phyloP scores from a whole-genome alignment of 208 protist species.

The Herpetomonas muscarum region DNA sequence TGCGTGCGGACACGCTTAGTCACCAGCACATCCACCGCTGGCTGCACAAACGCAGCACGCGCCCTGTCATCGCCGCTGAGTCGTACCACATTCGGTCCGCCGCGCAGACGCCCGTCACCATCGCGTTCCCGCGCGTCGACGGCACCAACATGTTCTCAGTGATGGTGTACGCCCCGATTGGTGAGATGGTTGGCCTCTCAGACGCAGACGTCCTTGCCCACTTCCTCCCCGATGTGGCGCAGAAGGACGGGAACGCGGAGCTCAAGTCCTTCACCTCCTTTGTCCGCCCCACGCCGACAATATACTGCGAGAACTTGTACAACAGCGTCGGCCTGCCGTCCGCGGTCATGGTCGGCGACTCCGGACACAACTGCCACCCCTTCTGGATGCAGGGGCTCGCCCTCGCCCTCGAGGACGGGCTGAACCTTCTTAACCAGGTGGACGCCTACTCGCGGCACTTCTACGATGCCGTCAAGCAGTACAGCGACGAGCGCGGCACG shows the following conservation, averaged over 20 bases:
- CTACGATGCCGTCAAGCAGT: slow-evolving; percentile 86
- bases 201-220: slow-evolving; percentile 38
- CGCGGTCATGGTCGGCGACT: slow-evolving; percentile 77
- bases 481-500: slow-evolving; percentile 79
- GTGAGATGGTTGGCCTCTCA: slow-evolving; percentile 40
- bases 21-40: slow-evolving; percentile 80
- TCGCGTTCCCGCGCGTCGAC: slow-evolving; percentile 70
- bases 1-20: slow-evolving; percentile 40
- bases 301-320: slow-evolving; percentile 84
- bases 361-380: slow-evolving; percentile 76
- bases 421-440: slow-evolving; percentile 75
- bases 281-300: slow-evolving; percentile 50
- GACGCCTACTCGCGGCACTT: slow-evolving; percentile 83
- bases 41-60: slow-evolving; percentile 53
- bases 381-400: slow-evolving; percentile 86
- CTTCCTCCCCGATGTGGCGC: slow-evolving; percentile 29
- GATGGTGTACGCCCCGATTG: slow-evolving; percentile 72
- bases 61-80: slow-evolving; percentile 19
- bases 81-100: slow-evolving; percentile 53
- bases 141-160: slow-evolving; percentile 67
- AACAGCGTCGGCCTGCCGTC: slow-evolving; percentile 85
- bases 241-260: slow-evolving; percentile 12
- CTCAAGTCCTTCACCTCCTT: slow-evolving; percentile 27
- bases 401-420: slow-evolving; percentile 76
- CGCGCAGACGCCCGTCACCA: slow-evolving; percentile 48